A percentile compares a stretch with the other conserved stretches of the same genome.
phyloP scores from a whole-genome alignment of 1,284 basidiomycete genomes.

The Microbotryum intermedium region DNA sequence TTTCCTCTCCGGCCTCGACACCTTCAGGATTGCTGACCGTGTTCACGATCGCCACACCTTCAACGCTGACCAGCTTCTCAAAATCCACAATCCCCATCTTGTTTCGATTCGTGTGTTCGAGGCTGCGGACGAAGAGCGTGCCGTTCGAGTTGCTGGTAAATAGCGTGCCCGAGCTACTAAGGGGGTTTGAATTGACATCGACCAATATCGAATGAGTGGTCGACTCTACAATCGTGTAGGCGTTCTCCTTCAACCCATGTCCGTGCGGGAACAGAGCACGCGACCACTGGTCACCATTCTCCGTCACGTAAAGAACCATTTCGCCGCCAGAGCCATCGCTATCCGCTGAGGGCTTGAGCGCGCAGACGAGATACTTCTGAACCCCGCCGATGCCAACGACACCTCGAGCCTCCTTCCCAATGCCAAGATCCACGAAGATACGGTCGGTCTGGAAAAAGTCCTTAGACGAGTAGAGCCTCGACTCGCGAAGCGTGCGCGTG shows the following conservation, averaged over 20 bases:
- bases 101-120: conserved; percentile 86
- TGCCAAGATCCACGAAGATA: conserved; percentile 64
- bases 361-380: conserved; percentile 80
- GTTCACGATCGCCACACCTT: conserved; percentile 87
- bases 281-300: conserved; percentile 72
- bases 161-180: conserved; percentile 69
- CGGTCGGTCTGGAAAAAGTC: conserved; percentile 66
- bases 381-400: conserved; percentile 83
- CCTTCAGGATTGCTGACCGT: conserved; percentile 71
- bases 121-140: conserved; percentile 84
- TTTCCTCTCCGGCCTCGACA: conserved; percentile 60
- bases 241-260: conserved; percentile 71
- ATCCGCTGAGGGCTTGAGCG: conserved; percentile 48
- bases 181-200: conserved; percentile 75
- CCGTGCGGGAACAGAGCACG: conserved; percentile 79
- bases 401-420: conserved; percentile 72
- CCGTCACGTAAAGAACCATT: conserved; percentile 75
- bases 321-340: conserved; percentile 43
- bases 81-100: conserved; percentile 82
- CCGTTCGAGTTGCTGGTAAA: conserved; percentile 93
- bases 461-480: conserved; percentile 65
- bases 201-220: conserved; percentile 87
- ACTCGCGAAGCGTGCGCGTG: conserved; percentile 43
- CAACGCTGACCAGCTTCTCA: conserved; percentile 82
- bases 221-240: conserved; percentile 90